Conservation (phyloP, 164 flowering plant species). For the Stephania yunnanensis region DNA sequence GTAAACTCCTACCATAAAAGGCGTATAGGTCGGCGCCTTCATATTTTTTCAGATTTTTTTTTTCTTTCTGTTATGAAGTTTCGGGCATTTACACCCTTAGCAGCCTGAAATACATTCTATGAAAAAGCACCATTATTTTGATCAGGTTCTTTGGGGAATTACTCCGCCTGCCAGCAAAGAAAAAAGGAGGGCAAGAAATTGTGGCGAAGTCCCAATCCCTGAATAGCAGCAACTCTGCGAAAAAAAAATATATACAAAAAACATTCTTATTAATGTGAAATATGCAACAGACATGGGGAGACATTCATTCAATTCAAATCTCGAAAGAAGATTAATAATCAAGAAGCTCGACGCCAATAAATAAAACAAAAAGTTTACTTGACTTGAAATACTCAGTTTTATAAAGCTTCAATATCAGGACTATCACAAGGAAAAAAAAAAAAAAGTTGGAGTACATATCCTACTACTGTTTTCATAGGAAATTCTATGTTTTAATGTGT, state of each 20-base stretch:
- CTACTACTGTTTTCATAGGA: no score
- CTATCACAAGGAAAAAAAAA: no score
- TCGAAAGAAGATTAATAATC: background rate
- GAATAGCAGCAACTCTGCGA: conserved; percentile 24
- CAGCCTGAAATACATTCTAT: conserved; percentile 13
- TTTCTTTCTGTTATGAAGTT: background rate
- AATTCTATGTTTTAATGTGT: no score
- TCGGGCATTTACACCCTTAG: background rate
- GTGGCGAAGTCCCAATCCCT: conserved; percentile 22
- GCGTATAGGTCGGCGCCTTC: background rate
- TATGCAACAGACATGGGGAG: background rate
- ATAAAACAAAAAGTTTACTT: background rate
- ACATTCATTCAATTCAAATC: background rate
- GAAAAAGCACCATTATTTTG: conserved; percentile 19
- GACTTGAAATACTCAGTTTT: no score
- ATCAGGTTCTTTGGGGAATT: conserved; percentile 10
- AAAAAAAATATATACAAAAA: background rate
- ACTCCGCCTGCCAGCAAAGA: conserved; percentile 19
- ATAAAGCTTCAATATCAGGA: no score
- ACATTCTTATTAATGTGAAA: background rate
- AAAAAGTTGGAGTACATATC: no score
- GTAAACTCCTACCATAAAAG: background rate
- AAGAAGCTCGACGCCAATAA: background rate
- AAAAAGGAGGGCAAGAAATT: conserved; percentile 17
- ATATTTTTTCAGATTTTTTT: background rate